Percentiles rank a stretch among this genome's conserved stretches.
Evolutionary conservation across 2,329 filamentous ascomycete species (phyloP).

Genomic region (Pezizomycotina sp.): DNA sequence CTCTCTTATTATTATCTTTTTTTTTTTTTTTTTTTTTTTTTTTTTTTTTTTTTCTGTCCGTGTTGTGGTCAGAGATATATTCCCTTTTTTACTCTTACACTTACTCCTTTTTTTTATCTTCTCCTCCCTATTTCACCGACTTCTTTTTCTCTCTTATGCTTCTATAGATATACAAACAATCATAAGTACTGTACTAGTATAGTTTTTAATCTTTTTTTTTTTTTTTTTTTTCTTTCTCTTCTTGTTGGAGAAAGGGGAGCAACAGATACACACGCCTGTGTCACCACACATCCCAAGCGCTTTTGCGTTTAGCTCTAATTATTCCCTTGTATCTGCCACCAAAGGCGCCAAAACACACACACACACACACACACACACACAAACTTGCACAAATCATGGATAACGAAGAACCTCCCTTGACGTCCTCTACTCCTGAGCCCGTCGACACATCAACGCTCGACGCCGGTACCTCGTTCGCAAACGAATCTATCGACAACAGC

Average conservation of each 20-base stretch:
- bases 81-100: no score
- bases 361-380: constrained; percentile 1
- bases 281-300: not conserved
- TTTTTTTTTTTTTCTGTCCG: constrained; percentile 7
- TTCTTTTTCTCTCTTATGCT: no score
- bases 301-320: not conserved
- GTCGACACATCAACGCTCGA: constrained; percentile 9
- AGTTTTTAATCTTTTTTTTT: constrained; percentile 5
- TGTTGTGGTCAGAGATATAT: constrained; percentile 5
- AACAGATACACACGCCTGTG: not conserved
- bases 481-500: constrained; percentile 14
- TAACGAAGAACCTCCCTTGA: constrained; percentile 11
- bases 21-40: constrained; percentile 9
- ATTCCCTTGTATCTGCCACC: not conserved
- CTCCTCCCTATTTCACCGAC: no score
- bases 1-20: constrained; percentile 8
- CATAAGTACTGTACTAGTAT: not conserved
- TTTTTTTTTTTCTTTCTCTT: constrained; percentile 15
- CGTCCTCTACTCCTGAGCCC: constrained; percentile 15
- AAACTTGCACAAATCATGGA: constrained; percentile 7
- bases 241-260: not conserved
- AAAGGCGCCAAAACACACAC: not conserved
- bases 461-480: constrained; percentile 10
- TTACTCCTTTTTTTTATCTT: no score
- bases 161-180: not conserved